Evolutionary conservation across 2,329 filamentous ascomycete genomes (phyloP), one percentile per base, ranked within the genome.

Genomic region (Venturiaceae sp.): DNA sequence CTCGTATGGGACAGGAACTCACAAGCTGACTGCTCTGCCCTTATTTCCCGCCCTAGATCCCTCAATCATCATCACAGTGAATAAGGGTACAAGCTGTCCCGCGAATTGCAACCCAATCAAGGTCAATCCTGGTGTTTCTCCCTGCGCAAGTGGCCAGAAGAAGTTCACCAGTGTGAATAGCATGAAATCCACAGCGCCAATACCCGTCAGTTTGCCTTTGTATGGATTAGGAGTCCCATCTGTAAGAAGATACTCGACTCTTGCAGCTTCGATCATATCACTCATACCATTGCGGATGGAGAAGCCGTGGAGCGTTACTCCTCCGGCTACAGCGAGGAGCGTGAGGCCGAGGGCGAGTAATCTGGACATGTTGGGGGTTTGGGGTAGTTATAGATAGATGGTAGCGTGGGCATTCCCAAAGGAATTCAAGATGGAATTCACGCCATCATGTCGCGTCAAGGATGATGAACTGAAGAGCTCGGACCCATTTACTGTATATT

Each of bases 11-110:
- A 19, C 5, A 2, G 13, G 6, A 23, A 50, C 55, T 47, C 34
- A 52, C 55, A 47, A 57, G 13, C 11, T 23, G 14, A 57, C 55
- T 2, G 21, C 4, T 16, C 39, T 57, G 14, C 41, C 55, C n/a
- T 57, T 57, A 28, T 52, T 57, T 6, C 55, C 55, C 23, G 19
- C 34, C 36, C 55, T 46, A 26, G 33, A 57, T 1, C 55, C 55
- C 7, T 57, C 55, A 37, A 57, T 39, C 39, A 57, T 46, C 3
- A n/a, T 7, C 9, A 57, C 21, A 3, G 39, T 50, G 1, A 57
- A 33, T 13, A 57, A 36, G 8, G 55, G 21, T 21, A 21, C 26
- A 1, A 32, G 19, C 23, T 57, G 55, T 5, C 30, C 37, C 3
- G 36, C 55, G 36, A 52, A 57, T 13, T 32, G 13, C n/a, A 50